These are phyloP conservation scores for Coelastrella sp. DNA, from an alignment of 139 green algal genomes.

Conservation along the genomic window DNA sequence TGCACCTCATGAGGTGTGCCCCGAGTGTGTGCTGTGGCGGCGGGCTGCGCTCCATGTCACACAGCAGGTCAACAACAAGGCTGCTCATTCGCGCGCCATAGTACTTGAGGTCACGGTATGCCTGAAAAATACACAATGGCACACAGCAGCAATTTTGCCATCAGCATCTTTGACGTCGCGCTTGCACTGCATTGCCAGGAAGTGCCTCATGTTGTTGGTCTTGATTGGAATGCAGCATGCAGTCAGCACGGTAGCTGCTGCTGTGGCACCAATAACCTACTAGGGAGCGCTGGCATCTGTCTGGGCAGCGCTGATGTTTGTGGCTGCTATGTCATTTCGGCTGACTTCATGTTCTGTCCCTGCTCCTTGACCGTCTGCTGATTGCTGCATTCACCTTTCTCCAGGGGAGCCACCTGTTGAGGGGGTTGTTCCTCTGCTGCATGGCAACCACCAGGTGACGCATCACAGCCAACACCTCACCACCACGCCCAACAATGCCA, in stretches of 20 bases:
- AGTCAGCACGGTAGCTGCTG: too few relatives aligned
- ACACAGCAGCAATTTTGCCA: not conserved
- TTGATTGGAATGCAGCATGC: too few relatives aligned
- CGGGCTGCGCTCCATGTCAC: slow-evolving; percentile 28
- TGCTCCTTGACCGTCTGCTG: not conserved
- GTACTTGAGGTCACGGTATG: slow-evolving; percentile 6
- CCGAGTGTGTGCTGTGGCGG: slow-evolving; percentile 40
- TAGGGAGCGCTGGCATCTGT: not conserved
- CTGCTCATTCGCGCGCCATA: slow-evolving; percentile 26
- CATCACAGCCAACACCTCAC: slow-evolving; percentile 42
- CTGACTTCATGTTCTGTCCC: too few relatives aligned
- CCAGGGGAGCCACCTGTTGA: slow-evolving; percentile 56
- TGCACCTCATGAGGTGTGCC: slow-evolving; percentile 35
- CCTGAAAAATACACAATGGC: slow-evolving; percentile 20
- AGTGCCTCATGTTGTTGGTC: too few relatives aligned
- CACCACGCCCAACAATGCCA: not conserved
- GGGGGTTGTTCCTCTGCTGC: slow-evolving; percentile 47
- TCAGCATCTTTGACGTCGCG: too few relatives aligned
- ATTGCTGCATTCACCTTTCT: slow-evolving; percentile 20
- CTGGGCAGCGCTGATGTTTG: too few relatives aligned
- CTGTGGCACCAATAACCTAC: too few relatives aligned
- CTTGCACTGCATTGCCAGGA: too few relatives aligned
- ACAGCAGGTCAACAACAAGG: slow-evolving; percentile 29
- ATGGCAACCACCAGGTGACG: slow-evolving; percentile 35
- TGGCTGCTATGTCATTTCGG: too few relatives aligned